Evolutionary conservation across 2,329 filamentous ascomycete genomes (phyloP), one percentile per base, ranked within the genome.

Genomic region (Sporothrix brunneoviolacea): DNA sequence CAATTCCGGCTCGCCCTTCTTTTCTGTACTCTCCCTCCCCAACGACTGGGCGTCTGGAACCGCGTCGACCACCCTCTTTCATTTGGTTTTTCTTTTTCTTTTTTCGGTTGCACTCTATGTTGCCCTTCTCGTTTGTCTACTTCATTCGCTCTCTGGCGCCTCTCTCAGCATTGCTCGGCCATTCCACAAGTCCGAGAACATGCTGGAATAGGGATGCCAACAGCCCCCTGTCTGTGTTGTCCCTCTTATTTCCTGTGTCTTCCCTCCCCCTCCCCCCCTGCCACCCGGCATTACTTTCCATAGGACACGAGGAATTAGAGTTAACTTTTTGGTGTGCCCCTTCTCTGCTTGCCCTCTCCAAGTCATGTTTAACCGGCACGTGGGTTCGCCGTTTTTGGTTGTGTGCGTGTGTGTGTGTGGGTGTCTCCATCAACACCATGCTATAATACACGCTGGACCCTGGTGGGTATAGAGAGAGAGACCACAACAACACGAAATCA

Each of bases 311-410:
- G 18, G n/a, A 41, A 42, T 35, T 22, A 28, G 33, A 21, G 28
- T 40, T 40, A 40, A 13, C 22, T 22, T 18, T 43, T 18, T 21
- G 13, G 10, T 10, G 27, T 32, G 6, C 15, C n/a, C 5, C 30
- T 39, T 32, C 16, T 22, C 21, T 10, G 8, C n/a, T 16, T 40
- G 9, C 8, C 16, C 33, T 16, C 8, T 19, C 33, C 18, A 4
- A 12, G 16, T 8, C 33, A 33, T 36, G 24, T 38, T 37, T 46
- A 46, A 50, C 40, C 48, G 48, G 48, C 48, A 50, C 48, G 48
- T 50, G 48, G 48, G n/a, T 44, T 28, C 5, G 9, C 15, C 8
- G 13, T 36, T 15, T 50, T 16, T 50, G 33, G 40, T 33, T 39
- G 33, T 27, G 19, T 39, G 40, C 13, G 24, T 28, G 24, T 10